Percentiles rank a stretch among this genome's conserved stretches.
These are phyloP conservation scores for Blastobotrys ciferrii DNA, from an alignment of 1,139 yeast genomes.

Conservation along the genomic window DNA sequence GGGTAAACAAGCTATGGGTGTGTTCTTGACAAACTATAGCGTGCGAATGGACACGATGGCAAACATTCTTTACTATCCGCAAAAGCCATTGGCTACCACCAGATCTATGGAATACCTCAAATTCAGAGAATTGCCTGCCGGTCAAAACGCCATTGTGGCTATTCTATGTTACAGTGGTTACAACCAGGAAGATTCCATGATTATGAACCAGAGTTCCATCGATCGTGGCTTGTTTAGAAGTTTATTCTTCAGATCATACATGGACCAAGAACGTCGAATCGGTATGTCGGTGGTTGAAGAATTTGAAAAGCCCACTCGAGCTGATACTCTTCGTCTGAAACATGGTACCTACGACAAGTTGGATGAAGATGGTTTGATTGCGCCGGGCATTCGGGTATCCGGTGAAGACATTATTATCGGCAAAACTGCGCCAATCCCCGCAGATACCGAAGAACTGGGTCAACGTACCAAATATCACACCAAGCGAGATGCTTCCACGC, in stretches of 20 bases:
- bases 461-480: conserved; percentile 98
- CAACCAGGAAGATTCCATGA: conserved; percentile 99
- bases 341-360: conserved; percentile 97
- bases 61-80: conserved; percentile 93
- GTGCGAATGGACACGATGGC: conserved; percentile 99
- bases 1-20: conserved; percentile 99
- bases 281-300: conserved; percentile 98
- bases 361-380: conserved; percentile 96
- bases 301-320: conserved; percentile 91
- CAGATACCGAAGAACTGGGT: conserved; percentile 96
- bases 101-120: conserved; percentile 97
- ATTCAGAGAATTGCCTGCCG: conserved; percentile 98
- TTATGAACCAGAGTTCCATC: conserved; percentile 97
- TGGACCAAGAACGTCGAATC: conserved; percentile 97
- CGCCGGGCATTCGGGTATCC: conserved; percentile 97
- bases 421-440: conserved; percentile 97
- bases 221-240: conserved; percentile 97
- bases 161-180: conserved; percentile 98
- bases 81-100: conserved; percentile 98
- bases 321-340: conserved; percentile 89
- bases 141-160: conserved; percentile 98
- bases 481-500: conserved; percentile 97
- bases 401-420: conserved; percentile 99
- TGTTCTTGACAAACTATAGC: conserved; percentile 89
- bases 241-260: conserved; percentile 90